phyloP scores from a whole-genome alignment of 2,329 filamentous ascomycete genomes.

The Pseudonectria foliicola region DNA sequence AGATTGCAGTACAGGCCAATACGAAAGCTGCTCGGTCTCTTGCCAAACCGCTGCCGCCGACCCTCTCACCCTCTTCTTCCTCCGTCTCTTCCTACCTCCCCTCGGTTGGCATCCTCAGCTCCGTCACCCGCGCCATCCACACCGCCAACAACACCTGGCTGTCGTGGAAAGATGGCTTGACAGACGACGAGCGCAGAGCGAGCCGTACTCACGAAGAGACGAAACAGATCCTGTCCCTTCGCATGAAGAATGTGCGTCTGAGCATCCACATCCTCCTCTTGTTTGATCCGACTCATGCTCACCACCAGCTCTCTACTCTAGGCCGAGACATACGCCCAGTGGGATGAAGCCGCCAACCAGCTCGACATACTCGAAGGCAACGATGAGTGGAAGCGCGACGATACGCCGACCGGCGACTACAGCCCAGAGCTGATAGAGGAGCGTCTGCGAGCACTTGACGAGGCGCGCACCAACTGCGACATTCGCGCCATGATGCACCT shows the following conservation, averaged over 20 bases:
- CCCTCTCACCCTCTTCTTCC: background rate
- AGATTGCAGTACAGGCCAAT: slow-evolving; percentile 16
- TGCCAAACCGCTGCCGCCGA: slow-evolving; percentile 5
- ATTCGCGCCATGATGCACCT: slow-evolving; percentile 71
- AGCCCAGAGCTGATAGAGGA: slow-evolving; percentile 61
- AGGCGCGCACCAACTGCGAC: slow-evolving; percentile 65
- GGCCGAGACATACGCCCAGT: slow-evolving; percentile 64
- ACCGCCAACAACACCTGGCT: slow-evolving; percentile 35
- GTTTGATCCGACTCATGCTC: too few relatives aligned
- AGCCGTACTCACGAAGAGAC: slow-evolving; percentile 45
- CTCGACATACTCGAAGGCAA: slow-evolving; percentile 76
- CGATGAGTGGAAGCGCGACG: slow-evolving; percentile 66
- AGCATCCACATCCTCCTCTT: background rate
- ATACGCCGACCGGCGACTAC: slow-evolving; percentile 58
- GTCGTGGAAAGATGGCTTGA: slow-evolving; percentile 47
- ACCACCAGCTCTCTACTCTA: slow-evolving; percentile 25
- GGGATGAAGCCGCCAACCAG: slow-evolving; percentile 67
- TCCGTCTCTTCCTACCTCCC: background rate
- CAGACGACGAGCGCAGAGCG: slow-evolving; percentile 41
- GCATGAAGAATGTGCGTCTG: slow-evolving; percentile 56
- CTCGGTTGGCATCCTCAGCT: slow-evolving; percentile 12
- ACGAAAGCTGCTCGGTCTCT: slow-evolving; percentile 16
- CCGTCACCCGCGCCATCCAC: slow-evolving; percentile 28
- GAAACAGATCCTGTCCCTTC: slow-evolving; percentile 55
- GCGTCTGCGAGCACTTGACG: slow-evolving; percentile 66